Conservation (phyloP, 176 grass and related monocot genomes). For the Poa pratensis region DNA sequence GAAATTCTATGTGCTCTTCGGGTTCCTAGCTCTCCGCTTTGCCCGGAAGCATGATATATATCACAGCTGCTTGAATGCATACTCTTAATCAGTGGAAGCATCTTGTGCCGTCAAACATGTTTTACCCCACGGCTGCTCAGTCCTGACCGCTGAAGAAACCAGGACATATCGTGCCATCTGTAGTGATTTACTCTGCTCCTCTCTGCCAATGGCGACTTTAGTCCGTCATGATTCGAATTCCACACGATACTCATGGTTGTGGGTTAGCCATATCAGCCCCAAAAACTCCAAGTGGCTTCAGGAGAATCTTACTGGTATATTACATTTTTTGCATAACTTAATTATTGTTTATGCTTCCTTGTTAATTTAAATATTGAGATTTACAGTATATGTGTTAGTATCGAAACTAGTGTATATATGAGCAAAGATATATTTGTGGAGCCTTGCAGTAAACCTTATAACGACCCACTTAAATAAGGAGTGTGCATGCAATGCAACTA, state of each 20-base stretch:
- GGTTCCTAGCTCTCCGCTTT: constrained; percentile 29
- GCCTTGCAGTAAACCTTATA: not conserved
- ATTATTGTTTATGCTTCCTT: constrained; percentile 37
- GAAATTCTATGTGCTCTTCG: constrained; percentile 24
- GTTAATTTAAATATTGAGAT: not conserved
- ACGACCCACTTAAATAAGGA: not conserved
- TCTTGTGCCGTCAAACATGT: not conserved
- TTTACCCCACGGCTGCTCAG: not conserved
- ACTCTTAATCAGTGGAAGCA: constrained; percentile 2
- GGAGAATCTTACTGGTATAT: constrained; percentile 65
- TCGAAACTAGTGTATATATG: not conserved
- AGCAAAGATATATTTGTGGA: not conserved
- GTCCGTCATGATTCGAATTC: constrained; percentile 34
- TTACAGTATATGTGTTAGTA: not conserved
- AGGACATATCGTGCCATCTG: constrained; percentile 4
- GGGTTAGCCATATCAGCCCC: constrained; percentile 71
- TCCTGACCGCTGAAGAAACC: constrained; percentile 22
- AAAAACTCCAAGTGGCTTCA: constrained; percentile 81
- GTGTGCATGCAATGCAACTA: not conserved
- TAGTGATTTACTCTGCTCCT: constrained; percentile 7
- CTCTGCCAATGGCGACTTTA: constrained; percentile 42
- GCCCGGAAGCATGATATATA: constrained; percentile 20
- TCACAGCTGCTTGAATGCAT: not conserved
- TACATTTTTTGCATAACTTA: not conserved
- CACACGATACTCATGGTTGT: constrained; percentile 55